Percentiles rank a stretch among this genome's conserved stretches.
These are phyloP conservation scores for Conoideocrella luteorostrata DNA, from an alignment of 2,329 filamentous ascomycete genomes.

Conservation along the genomic window DNA sequence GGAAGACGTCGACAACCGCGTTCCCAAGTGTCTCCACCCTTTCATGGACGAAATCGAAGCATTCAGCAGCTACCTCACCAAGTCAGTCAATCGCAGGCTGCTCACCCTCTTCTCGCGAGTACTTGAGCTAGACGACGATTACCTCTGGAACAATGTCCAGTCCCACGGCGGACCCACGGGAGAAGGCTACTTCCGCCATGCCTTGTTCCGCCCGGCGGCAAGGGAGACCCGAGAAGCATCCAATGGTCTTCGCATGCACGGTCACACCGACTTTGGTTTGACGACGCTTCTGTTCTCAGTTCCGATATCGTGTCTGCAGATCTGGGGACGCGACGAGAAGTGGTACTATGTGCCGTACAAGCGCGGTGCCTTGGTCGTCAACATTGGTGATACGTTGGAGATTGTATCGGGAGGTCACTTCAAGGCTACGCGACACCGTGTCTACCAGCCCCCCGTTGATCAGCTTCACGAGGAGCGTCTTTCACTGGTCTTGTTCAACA, in stretches of 20 bases:
- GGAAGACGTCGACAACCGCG: conserved; percentile 30
- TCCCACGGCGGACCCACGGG: conserved; percentile 16
- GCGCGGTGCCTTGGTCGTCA: conserved; percentile 16
- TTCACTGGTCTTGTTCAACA: conserved; percentile 38
- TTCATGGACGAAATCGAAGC: conserved; percentile 17
- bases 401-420: conserved; percentile 16
- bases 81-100: conserved; percentile 15
- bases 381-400: conserved; percentile 15
- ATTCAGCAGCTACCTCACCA: conserved; percentile 14
- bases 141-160: conserved; percentile 16
- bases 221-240: conserved; percentile 14
- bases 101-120: conserved; percentile 16
- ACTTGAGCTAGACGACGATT: conserved; percentile 15
- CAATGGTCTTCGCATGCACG: conserved; percentile 16
- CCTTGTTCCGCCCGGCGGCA: conserved; percentile 14
- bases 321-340: conserved; percentile 15
- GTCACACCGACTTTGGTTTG: conserved; percentile 14
- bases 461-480: conserved; percentile 30
- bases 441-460: conserved; percentile 14
- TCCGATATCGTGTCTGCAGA: conserved; percentile 15
- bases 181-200: conserved; percentile 16
- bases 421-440: conserved; percentile 15
- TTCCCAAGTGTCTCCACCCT: conserved; percentile 37
- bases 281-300: conserved; percentile 14
- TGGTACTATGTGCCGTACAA: conserved; percentile 17